Evolutionary conservation across 352 stramenopile species (phyloP).

Genomic region (Lagenidium giganteum): DNA sequence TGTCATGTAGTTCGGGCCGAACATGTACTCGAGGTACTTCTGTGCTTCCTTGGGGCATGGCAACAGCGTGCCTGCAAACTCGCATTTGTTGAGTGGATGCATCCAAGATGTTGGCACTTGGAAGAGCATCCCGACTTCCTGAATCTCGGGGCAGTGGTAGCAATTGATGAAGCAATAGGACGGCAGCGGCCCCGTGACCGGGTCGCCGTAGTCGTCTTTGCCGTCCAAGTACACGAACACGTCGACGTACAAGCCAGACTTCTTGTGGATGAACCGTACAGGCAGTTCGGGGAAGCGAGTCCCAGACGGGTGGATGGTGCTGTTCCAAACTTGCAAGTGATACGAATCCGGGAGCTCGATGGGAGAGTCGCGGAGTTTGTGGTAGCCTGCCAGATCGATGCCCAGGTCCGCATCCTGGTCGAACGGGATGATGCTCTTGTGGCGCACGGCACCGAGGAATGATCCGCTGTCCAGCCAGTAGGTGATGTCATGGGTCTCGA

Average conservation of each 20-base stretch:
- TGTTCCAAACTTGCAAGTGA: slow-evolving; percentile 17
- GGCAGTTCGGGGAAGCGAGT: slow-evolving; percentile 19
- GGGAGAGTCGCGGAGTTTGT: slow-evolving; percentile 1
- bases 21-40: slow-evolving; percentile 15
- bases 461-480: slow-evolving; percentile 26
- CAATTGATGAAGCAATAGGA: slow-evolving; percentile 20
- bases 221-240: slow-evolving; percentile 23
- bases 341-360: slow-evolving; percentile 13
- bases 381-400: slow-evolving; percentile 10
- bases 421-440: slow-evolving; percentile 21
- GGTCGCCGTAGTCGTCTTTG: slow-evolving; percentile 1
- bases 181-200: slow-evolving; percentile 10
- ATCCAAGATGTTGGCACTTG: slow-evolving; percentile 16
- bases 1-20: too few relatives aligned
- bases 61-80: slow-evolving; percentile 8
- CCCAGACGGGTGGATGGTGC: slow-evolving; percentile 7
- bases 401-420: slow-evolving; percentile 25
- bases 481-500: slow-evolving; percentile 16
- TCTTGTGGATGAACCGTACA: slow-evolving; percentile 13
- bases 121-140: slow-evolving; percentile 1
- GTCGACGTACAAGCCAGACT: slow-evolving; percentile 22
- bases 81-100: slow-evolving; percentile 10
- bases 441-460: slow-evolving; percentile 19
- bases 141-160: background rate
- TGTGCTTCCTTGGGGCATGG: slow-evolving; percentile 10